phyloP scores from a whole-genome alignment of 1,139 yeast genomes.

The Blastobotrys indianensis region DNA sequence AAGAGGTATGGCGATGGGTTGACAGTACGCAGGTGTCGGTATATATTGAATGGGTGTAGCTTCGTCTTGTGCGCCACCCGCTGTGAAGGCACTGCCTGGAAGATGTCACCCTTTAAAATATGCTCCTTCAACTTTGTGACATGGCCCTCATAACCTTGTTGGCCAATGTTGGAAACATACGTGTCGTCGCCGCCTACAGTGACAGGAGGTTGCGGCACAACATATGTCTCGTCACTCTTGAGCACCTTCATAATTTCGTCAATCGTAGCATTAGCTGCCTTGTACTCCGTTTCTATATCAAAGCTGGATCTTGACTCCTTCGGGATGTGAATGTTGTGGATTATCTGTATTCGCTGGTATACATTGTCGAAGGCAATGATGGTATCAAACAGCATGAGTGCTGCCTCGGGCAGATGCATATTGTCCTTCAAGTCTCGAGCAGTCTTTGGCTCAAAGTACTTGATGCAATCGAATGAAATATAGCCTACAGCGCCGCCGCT shows the following conservation, averaged over 20 bases:
- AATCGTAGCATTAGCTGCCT: slow-evolving; percentile 52
- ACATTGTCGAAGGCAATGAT: slow-evolving; percentile 92
- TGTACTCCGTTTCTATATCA: slow-evolving; percentile 46
- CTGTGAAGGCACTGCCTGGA: slow-evolving; percentile 97
- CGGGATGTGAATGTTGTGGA: slow-evolving; percentile 61
- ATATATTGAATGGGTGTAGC: slow-evolving; percentile 92
- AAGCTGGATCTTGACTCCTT: slow-evolving; percentile 31
- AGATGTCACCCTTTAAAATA: slow-evolving; percentile 83
- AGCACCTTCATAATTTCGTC: slow-evolving; percentile 50
- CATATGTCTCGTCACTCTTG: slow-evolving; percentile 41
- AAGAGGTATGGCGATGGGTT: slow-evolving; percentile 97
- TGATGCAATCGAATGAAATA: slow-evolving; percentile 91
- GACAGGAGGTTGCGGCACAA: slow-evolving; percentile 70
- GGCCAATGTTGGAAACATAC: slow-evolving; percentile 84
- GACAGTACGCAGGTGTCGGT: slow-evolving; percentile 87
- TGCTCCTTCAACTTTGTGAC: slow-evolving; percentile 72
- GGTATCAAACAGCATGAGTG: slow-evolving; percentile 83
- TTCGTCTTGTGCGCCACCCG: slow-evolving; percentile 92
- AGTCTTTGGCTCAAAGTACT: slow-evolving; percentile 92
- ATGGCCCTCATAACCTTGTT: slow-evolving; percentile 82
- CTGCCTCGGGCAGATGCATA: slow-evolving; percentile 81
- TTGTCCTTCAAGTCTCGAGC: slow-evolving; percentile 67
- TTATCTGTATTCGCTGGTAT: slow-evolving; percentile 84
- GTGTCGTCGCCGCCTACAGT: slow-evolving; percentile 46
- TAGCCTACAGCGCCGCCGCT: slow-evolving; percentile 97